These are phyloP conservation scores for Lipomyces sp. DNA, from an alignment of 805 yeast genomes.

Conservation along the genomic window DNA sequence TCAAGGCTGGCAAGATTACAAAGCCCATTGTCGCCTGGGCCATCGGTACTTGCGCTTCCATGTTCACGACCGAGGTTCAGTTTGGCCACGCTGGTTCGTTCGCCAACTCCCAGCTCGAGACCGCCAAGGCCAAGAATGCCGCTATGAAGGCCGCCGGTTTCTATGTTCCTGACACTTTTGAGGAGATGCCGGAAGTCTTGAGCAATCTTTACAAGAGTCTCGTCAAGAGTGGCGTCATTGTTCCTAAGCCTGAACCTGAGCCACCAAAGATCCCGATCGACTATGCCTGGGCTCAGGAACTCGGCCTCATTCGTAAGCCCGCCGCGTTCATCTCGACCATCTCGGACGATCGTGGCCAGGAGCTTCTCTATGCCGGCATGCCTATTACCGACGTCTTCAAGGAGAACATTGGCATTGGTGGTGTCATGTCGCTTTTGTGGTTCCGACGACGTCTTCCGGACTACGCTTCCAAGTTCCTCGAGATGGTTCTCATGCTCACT, in stretches of 20 bases:
- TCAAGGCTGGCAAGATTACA: conserved; percentile 64
- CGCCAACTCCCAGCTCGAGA: conserved; percentile 72
- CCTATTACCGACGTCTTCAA: conserved; percentile 55
- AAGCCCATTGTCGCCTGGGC: conserved; percentile 76
- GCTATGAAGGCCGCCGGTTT: conserved; percentile 93
- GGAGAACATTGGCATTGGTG: conserved; percentile 55
- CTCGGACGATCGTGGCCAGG: conserved; percentile 56
- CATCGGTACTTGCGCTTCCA: conserved; percentile 71
- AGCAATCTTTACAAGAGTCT: conserved; percentile 77
- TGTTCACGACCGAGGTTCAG: conserved; percentile 68
- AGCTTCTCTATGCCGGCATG: conserved; percentile 53
- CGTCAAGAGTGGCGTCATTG: conserved; percentile 48
- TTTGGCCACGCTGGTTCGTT: conserved; percentile 74
- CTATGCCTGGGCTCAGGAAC: conserved; percentile 56
- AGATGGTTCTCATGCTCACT: conserved; percentile 56
- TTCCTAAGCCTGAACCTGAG: conserved; percentile 51
- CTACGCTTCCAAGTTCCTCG: conserved; percentile 53
- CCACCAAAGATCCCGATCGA: conserved; percentile 56
- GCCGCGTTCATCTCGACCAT: conserved; percentile 55
- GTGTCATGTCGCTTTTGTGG: conserved; percentile 55
- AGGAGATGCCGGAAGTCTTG: conserved; percentile 51
- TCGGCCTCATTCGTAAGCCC: conserved; percentile 54
- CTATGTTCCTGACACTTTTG: conserved; percentile 79
- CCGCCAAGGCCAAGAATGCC: conserved; percentile 67
- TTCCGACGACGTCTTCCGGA: conserved; percentile 52